Percentiles rank a stretch among this genome's conserved stretches.
These are phyloP conservation scores for Luffa acutangula DNA, from an alignment of 306 rosid species.

Conservation along the genomic window DNA sequence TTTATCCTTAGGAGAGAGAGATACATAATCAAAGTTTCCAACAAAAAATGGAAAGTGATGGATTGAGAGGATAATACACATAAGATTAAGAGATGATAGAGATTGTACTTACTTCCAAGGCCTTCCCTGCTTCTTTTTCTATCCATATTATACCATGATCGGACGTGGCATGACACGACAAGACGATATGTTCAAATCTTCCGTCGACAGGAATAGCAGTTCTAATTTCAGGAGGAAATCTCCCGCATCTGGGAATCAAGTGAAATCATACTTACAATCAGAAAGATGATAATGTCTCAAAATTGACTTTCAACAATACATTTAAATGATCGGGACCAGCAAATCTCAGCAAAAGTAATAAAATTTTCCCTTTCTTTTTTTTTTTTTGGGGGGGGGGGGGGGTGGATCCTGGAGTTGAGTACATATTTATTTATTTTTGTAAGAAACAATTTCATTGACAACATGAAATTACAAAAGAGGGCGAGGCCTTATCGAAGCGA, in stretches of 20 bases:
- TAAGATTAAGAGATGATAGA: neutral
- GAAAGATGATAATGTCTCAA: neutral
- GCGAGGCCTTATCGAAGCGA: neutral
- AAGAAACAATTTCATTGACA: too few species aligned
- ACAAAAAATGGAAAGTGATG: neutral
- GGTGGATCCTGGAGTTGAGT: neutral
- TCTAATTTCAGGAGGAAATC: slow-evolving; percentile 94
- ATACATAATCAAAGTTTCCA: neutral
- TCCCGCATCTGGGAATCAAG: slow-evolving; percentile 68
- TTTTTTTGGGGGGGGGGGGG: too few species aligned
- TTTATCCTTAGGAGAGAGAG: neutral
- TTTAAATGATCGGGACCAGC: neutral
- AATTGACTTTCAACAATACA: neutral
- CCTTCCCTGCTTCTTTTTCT: slow-evolving; percentile 81
- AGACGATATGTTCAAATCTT: slow-evolving; percentile 95
- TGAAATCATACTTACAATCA: neutral
- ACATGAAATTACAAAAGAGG: too few species aligned
- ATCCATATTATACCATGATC: slow-evolving; percentile 93
- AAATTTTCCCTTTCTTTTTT: neutral
- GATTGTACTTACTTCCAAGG: slow-evolving; percentile 61
- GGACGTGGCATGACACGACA: slow-evolving; percentile 76
- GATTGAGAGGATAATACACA: neutral
- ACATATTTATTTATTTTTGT: neutral
- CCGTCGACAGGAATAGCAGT: slow-evolving; percentile 99
- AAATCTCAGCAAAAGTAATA: neutral